These are phyloP conservation scores for Limtongozyma cylindracea DNA, from an alignment of 805 yeast species.

Conservation along the genomic window DNA sequence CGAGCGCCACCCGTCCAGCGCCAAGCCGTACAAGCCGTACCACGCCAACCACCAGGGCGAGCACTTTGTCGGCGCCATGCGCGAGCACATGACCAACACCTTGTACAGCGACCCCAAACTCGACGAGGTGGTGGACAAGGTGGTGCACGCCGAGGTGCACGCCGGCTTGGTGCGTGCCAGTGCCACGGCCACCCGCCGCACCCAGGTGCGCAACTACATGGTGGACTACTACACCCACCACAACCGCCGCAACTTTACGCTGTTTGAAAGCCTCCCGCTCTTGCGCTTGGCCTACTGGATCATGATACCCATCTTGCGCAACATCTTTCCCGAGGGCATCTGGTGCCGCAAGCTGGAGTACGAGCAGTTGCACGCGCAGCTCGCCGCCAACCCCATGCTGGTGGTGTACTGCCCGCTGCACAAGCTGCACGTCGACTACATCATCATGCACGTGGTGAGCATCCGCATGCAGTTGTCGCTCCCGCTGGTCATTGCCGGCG, in stretches of 20 bases:
- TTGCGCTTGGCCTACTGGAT: constrained; percentile 13
- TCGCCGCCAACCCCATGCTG: constrained; percentile 14
- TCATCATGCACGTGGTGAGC: constrained; percentile 25
- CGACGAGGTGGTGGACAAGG: constrained; percentile 10
- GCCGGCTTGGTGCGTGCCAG: constrained; percentile 11
- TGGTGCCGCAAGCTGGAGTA: constrained; percentile 12
- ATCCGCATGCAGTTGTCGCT: constrained; percentile 24
- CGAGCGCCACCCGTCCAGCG: constrained; percentile 10
- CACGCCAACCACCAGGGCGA: constrained; percentile 6
- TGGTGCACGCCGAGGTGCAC: constrained; percentile 12
- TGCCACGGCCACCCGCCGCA: constrained; percentile 9
- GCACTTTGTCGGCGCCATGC: too few species aligned
- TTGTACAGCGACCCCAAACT: constrained; percentile 7
- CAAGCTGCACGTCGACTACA: constrained; percentile 36
- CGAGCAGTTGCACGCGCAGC: constrained; percentile 7
- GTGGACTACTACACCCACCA: constrained; percentile 10
- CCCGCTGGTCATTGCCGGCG: constrained; percentile 42
- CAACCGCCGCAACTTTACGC: constrained; percentile 12
- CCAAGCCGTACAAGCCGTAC: constrained; percentile 8
- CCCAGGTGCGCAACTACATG: constrained; percentile 13
- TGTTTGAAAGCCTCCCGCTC: constrained; percentile 6
- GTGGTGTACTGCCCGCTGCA: constrained; percentile 31
- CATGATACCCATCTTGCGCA: constrained; percentile 7
- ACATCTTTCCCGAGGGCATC: constrained; percentile 16
- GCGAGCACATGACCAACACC: constrained; percentile 6